phyloP scores from a whole-genome alignment of 805 yeast genomes.

The Pichia exigua region DNA sequence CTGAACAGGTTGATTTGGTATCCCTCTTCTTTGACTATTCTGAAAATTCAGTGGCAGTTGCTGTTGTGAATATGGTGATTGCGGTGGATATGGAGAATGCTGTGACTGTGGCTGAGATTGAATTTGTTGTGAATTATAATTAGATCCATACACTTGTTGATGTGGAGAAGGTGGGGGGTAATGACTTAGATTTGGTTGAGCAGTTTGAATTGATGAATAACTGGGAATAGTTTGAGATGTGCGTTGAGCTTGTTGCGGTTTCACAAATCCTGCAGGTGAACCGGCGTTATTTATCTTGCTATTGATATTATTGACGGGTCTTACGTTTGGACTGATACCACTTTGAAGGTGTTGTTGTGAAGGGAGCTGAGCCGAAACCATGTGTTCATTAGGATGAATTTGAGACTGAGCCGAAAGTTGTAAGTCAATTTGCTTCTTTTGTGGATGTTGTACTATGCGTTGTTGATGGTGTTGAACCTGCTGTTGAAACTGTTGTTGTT shows the following conservation, averaged over 20 bases:
- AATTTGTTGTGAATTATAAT: constrained; percentile 6
- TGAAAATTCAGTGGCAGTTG: not conserved
- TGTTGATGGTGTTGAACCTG: not conserved
- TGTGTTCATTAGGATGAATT: not conserved
- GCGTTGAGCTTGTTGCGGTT: not conserved
- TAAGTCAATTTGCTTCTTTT: not conserved
- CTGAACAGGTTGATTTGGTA: not conserved
- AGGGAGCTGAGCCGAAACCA: not conserved
- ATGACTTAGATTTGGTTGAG: not conserved
- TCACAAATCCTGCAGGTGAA: not conserved
- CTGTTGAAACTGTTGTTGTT: not conserved
- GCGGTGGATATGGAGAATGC: not conserved
- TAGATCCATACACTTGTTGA: not conserved
- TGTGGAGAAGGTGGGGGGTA: constrained; percentile 2
- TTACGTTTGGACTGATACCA: not conserved
- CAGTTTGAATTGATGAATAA: not conserved
- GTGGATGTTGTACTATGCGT: not conserved
- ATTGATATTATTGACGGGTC: not conserved
- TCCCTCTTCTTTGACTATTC: not conserved
- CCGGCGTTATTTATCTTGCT: not conserved
- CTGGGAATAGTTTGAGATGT: not conserved
- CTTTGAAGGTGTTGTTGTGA: not conserved
- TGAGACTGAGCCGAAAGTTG: not conserved
- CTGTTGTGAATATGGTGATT: not conserved
- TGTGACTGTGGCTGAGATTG: constrained; percentile 3